phyloP scores from a whole-genome alignment of 345 rosid species.

The Mallotus nudiflorus region DNA sequence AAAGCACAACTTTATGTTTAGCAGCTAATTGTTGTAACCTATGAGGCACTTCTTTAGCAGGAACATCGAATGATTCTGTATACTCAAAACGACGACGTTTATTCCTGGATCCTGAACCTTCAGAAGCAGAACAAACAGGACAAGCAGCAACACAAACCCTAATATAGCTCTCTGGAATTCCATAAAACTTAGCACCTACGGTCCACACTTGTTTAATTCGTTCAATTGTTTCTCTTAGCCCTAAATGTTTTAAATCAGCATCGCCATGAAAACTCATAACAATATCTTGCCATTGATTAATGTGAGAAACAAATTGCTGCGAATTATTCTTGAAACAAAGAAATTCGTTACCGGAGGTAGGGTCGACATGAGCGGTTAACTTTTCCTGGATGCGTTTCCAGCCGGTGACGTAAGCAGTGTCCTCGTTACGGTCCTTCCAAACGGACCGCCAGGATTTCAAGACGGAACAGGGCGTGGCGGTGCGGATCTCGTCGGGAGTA shows the following conservation, averaged over 20 bases:
- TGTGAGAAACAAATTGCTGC: conserved; percentile 85
- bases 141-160: conserved; percentile 96
- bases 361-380: conserved; percentile 72
- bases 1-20: conserved; percentile 93
- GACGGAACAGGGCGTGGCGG: conserved; percentile 72
- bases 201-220: conserved; percentile 96
- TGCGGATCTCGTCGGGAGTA: conserved; percentile 85
- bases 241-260: conserved; percentile 86
- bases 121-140: conserved; percentile 65
- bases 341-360: conserved; percentile 67
- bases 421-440: conserved; percentile 98
- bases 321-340: conserved; percentile 91
- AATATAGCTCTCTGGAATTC: conserved; percentile 95
- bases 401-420: conserved; percentile 93
- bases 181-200: conserved; percentile 91
- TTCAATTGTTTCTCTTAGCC: conserved; percentile 89
- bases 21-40: conserved; percentile 91
- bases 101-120: conserved; percentile 75
- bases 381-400: conserved; percentile 99
- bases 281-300: conserved; percentile 92
- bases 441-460: conserved; percentile 93
- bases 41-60: conserved; percentile 88
- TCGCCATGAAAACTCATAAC: conserved; percentile 92
- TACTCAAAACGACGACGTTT: conserved; percentile 91
- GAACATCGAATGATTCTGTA: conserved; percentile 92